Percentiles rank a stretch among this genome's conserved stretches.
phyloP scores from a whole-genome alignment of 2,329 filamentous ascomycete genomes.

The Fusarium albosuccineum region DNA sequence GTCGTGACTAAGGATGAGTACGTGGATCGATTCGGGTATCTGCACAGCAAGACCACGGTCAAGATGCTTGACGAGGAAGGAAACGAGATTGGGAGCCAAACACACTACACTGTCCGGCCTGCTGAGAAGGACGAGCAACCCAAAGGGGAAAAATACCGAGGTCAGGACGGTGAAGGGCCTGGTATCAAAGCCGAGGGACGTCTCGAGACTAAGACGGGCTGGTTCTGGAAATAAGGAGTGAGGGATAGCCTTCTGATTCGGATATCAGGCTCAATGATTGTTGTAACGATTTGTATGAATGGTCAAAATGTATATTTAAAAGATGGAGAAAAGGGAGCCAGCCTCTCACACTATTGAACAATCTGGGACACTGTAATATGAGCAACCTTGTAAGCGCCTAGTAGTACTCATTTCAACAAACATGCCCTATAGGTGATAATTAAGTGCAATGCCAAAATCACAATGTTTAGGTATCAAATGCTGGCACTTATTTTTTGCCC shows the following conservation, averaged over 20 bases:
- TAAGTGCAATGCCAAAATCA: conserved; percentile 17
- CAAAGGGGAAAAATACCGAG: conserved; percentile 23
- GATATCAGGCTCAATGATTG: conserved; percentile 29
- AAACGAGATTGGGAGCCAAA: conserved; percentile 55
- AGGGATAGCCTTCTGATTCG: too few species aligned
- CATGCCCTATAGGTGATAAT: neutral
- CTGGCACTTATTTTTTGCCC: conserved; percentile 46
- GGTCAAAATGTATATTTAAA: conserved; percentile 5
- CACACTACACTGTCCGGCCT: conserved; percentile 51
- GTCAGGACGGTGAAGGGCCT: conserved; percentile 22
- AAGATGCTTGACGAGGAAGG: conserved; percentile 58
- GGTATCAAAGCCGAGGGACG: conserved; percentile 29
- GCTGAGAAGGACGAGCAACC: conserved; percentile 40
- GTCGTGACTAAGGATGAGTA: conserved; percentile 57
- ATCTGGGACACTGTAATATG: neutral
- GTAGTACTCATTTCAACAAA: neutral
- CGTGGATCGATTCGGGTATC: conserved; percentile 58
- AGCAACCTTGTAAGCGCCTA: neutral
- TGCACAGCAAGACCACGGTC: conserved; percentile 57
- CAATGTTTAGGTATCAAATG: conserved; percentile 37
- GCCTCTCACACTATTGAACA: neutral
- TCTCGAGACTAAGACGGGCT: conserved; percentile 50
- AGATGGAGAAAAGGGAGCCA: neutral
- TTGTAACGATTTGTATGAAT: conserved; percentile 20
- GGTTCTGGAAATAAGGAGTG: conserved; percentile 57